phyloP scores from a whole-genome alignment of 805 yeast species.

The Metschnikowia matae region DNA sequence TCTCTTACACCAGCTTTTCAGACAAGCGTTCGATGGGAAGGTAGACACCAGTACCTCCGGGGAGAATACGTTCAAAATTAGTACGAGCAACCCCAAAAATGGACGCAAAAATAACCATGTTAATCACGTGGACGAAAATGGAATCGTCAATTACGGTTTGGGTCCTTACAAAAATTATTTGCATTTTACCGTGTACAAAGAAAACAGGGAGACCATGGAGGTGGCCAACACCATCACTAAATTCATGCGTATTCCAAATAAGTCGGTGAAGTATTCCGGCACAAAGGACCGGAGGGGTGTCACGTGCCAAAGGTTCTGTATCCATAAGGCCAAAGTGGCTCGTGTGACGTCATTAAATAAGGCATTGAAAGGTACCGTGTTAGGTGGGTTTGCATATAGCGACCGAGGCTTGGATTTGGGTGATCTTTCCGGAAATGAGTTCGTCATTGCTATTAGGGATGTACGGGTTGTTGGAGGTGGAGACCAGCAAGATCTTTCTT shows the following conservation, averaged over 20 bases:
- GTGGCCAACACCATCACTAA: constrained; percentile 73
- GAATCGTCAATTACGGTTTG: constrained; percentile 62
- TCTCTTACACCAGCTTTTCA: constrained; percentile 67
- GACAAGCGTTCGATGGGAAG: constrained; percentile 68
- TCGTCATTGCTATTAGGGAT: constrained; percentile 78
- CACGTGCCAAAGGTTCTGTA: constrained; percentile 78
- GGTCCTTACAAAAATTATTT: constrained; percentile 69
- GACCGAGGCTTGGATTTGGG: constrained; percentile 68
- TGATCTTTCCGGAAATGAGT: constrained; percentile 84
- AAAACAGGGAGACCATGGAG: constrained; percentile 97
- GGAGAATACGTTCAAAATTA: constrained; percentile 60
- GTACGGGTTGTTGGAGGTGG: constrained; percentile 32
- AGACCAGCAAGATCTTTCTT: constrained; percentile 30
- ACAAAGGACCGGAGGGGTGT: constrained; percentile 96
- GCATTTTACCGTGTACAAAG: constrained; percentile 82
- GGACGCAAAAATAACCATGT: constrained; percentile 38
- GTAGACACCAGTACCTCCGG: constrained; percentile 78
- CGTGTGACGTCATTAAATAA: constrained; percentile 74
- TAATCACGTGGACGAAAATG: constrained; percentile 43
- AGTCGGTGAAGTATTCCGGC: constrained; percentile 78
- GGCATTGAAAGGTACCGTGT: constrained; percentile 67
- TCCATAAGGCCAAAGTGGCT: constrained; percentile 65
- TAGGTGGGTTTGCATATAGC: constrained; percentile 75
- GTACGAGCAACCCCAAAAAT: constrained; percentile 40
- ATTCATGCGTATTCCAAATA: constrained; percentile 69